phyloP scores from a whole-genome alignment of 768 basidiomycete species.

The Termitomyces sp. region DNA sequence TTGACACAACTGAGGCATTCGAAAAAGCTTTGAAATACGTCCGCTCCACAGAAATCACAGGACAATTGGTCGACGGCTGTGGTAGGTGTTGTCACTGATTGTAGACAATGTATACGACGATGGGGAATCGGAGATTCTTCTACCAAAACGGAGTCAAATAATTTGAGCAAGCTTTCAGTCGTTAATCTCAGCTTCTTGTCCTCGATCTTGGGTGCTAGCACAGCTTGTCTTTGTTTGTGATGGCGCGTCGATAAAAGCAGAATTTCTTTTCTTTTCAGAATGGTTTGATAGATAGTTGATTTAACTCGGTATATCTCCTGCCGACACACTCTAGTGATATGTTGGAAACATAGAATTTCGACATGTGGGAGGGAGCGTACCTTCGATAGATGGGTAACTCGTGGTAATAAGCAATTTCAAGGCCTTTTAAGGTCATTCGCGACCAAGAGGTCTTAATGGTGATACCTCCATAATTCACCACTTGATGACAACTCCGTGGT shows the following conservation, averaged over 20 bases:
- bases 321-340: constrained; percentile 62
- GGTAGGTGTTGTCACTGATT: neutral
- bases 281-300: constrained; percentile 51
- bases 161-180: constrained; percentile 32
- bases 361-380: constrained; percentile 31
- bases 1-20: constrained; percentile 52
- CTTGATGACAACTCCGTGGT: constrained; percentile 78
- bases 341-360: neutral
- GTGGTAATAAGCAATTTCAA: constrained; percentile 56
- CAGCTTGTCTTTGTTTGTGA: neutral
- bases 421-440: constrained; percentile 66
- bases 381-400: constrained; percentile 79
- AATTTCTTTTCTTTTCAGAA: constrained; percentile 28
- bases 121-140: constrained; percentile 37
- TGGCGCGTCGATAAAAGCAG: neutral
- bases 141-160: constrained; percentile 48
- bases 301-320: constrained; percentile 74
- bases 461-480: constrained; percentile 75
- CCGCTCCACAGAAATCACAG: constrained; percentile 80
- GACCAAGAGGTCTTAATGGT: constrained; percentile 87
- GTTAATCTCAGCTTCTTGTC: constrained; percentile 12
- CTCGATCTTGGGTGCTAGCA: neutral
- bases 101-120: constrained; percentile 17
- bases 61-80: constrained; percentile 26
- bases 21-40: constrained; percentile 80